Conservation (phyloP, 2,329 filamentous ascomycete species). For the Thielaviopsis populi region DNA sequence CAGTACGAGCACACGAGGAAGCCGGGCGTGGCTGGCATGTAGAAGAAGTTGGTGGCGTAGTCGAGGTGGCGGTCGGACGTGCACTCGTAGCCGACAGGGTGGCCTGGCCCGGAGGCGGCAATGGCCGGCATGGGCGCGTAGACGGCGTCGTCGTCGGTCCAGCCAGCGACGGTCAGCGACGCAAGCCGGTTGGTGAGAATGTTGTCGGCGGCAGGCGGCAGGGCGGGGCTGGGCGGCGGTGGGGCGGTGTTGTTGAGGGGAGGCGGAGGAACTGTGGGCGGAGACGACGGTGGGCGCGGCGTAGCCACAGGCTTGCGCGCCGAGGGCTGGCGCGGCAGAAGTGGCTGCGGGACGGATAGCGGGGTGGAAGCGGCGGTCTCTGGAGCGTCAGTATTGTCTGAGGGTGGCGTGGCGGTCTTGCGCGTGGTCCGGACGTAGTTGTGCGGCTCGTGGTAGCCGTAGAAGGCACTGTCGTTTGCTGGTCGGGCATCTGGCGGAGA, state of each 20-base stretch:
- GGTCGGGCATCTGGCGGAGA: background rate
- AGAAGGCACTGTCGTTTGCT: background rate
- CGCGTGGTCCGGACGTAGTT: background rate
- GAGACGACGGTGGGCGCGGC: background rate
- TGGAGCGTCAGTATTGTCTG: background rate
- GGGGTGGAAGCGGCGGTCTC: background rate
- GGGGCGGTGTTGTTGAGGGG: background rate
- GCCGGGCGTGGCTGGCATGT: slow-evolving; percentile 20
- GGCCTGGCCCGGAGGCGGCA: background rate
- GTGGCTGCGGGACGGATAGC: background rate
- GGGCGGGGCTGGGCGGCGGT: no score
- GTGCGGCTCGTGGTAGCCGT: background rate
- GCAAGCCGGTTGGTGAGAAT: background rate
- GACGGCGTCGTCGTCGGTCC: slow-evolving; percentile 7
- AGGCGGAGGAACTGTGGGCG: no score
- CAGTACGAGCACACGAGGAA: slow-evolving; percentile 30
- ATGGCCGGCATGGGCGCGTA: background rate
- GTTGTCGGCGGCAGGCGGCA: background rate
- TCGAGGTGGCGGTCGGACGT: slow-evolving; percentile 16
- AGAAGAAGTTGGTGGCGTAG: slow-evolving; percentile 25
- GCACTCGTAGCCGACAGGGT: slow-evolving; percentile 5
- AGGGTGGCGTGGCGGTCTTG: background rate
- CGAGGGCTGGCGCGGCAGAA: background rate
- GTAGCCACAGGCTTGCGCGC: background rate
- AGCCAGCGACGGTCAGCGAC: background rate